Base-by-base conservation (phyloP, 1,284 basidiomycete species). In the Abortiporus biennis region DNA sequence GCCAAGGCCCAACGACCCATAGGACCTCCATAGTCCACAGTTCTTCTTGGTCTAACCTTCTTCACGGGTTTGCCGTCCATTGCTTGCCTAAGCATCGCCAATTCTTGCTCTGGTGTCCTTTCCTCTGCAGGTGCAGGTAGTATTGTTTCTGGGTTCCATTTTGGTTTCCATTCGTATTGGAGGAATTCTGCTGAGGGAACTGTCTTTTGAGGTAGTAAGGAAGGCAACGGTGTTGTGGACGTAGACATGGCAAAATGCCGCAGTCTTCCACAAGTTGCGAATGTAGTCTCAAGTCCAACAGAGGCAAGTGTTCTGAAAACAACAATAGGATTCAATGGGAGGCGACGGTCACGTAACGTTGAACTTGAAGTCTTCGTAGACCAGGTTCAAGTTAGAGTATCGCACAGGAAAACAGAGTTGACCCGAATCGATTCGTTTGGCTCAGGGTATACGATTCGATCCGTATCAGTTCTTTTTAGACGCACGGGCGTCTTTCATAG, bases 1-100 rank as follows among this genome's bases (percentile, higher is more conserved):
- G 93, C 91, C 67, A 92, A 62, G 40, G 72, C 65, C 87, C 86
- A 95, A 48, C 89, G 74, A 13, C 87, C 86, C 59, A 95, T 72
- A 2, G 83, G 81, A 20, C 92, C 92, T 54, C 88, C 88, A 58
- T 93, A 96, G 65, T 98, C 95, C 11, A 98, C 92, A 12, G 95
- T 98, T 60, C 92, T 69, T 46, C 95, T 70, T 16, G 95, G 93
- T 52, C 92, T 76, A 43, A 92, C 92, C 67, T 93, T 92, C 68
- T 92, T 91, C 49, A 91, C 74, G 4, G 80, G 71, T 64, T 78
- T 92, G 24, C 74, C 86, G 57, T 85, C 89, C 41, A 81, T 63
- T 47, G 78, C 60, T 49, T 83, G 79, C 36, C 79, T 63, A 3
- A 78, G 76, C 47, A 74, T 82, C 2, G 88, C 85, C 56, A 87